Conservation (phyloP, 345 rosid species). For the Cardamine chenopodiifolia region DNA sequence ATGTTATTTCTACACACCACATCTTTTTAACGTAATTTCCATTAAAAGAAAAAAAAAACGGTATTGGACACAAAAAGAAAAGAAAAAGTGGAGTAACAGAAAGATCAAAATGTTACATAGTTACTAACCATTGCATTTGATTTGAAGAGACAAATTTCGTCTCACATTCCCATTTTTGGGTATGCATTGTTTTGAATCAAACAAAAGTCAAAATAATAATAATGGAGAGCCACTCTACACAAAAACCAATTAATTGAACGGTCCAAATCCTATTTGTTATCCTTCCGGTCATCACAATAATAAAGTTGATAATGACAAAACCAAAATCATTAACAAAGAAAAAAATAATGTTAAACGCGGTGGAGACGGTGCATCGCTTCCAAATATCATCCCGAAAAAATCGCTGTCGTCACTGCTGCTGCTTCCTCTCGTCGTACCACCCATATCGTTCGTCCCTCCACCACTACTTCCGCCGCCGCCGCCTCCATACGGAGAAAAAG, state of each 20-base stretch:
- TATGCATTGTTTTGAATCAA: conserved; percentile 5
- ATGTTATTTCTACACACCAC: not conserved
- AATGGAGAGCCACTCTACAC: conserved; percentile 34
- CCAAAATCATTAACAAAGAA: conserved; percentile 33
- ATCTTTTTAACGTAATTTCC: not conserved
- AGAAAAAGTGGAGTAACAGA: not conserved
- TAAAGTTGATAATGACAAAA: conserved; percentile 37
- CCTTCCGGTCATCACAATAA: conserved; percentile 40
- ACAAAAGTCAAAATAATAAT: conserved; percentile 20
- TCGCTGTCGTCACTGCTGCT: conserved; percentile 21
- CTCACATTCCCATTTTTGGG: not conserved
- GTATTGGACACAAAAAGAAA: not conserved
- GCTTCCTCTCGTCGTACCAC: conserved; percentile 37
- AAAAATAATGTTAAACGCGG: conserved; percentile 28
- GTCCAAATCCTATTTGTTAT: conserved; percentile 41
- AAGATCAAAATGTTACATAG: not conserved
- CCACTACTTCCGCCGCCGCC: not conserved
- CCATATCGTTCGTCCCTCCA: conserved; percentile 8
- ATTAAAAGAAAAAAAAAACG: not conserved
- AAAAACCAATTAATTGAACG: conserved; percentile 34
- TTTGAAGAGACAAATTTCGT: conserved; percentile 20
- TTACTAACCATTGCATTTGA: conserved; percentile 12
- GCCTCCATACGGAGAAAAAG: conserved; percentile 6
- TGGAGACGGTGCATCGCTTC: conserved; percentile 36
- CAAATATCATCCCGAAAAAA: conserved; percentile 40